Conservation (phyloP, 176 grass and related monocot species). For the Rhynchospora pubera region DNA sequence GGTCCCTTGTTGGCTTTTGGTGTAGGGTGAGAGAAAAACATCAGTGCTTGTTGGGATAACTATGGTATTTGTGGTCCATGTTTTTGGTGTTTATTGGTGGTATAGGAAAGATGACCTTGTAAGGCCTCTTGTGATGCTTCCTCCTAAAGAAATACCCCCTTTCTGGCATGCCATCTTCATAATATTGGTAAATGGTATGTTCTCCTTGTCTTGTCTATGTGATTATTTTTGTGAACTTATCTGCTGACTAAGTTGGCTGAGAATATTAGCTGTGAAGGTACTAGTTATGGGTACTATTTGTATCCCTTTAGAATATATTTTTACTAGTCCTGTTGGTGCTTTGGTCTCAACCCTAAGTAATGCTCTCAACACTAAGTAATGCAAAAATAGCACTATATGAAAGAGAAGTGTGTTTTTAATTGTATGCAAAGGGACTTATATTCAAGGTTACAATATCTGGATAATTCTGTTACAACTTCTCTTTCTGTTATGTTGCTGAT, state of each 20-base stretch:
- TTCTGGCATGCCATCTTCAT: conserved; percentile 98
- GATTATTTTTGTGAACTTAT: not conserved
- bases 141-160: conserved; percentile 93
- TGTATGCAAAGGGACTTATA: not conserved
- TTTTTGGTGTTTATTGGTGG: conserved; percentile 92
- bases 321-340: not conserved
- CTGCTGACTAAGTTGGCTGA: not conserved
- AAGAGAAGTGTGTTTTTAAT: no score
- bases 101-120: conserved; percentile 90
- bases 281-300: not conserved
- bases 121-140: conserved; percentile 70
- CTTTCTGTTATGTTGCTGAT: not conserved
- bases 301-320: not conserved
- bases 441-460: not conserved
- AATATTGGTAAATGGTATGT: conserved; percentile 94
- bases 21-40: conserved; percentile 85
- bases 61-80: conserved; percentile 66
- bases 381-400: no score
- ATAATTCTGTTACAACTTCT: not conserved
- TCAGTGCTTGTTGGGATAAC: conserved; percentile 83
- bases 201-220: not conserved
- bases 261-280: not conserved
- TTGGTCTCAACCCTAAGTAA: no score
- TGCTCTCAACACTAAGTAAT: no score
- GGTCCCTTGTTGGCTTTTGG: not conserved